phyloP scores from a whole-genome alignment of 2,329 filamentous ascomycete genomes.

The Colletotrichum tropicicola region DNA sequence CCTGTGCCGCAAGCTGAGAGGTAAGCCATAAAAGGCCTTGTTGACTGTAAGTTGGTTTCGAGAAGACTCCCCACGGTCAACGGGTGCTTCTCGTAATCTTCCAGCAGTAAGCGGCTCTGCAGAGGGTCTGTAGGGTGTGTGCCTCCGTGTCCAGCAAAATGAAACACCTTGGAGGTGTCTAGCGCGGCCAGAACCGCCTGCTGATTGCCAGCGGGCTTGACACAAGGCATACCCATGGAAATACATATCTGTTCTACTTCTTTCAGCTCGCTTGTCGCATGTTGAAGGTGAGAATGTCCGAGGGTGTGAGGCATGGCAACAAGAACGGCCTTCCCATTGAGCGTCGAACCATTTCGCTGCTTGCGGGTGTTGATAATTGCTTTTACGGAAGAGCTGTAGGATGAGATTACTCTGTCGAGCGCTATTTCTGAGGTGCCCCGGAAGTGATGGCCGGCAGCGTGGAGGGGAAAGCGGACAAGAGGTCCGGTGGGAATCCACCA shows the following conservation, averaged over 20 bases:
- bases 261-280: conserved; percentile 32
- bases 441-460: conserved; percentile 43
- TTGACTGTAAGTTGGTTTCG: conserved; percentile 29
- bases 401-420: conserved; percentile 47
- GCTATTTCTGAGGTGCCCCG: conserved; percentile 34
- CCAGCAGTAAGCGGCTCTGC: conserved; percentile 24
- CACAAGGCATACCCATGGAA: background rate
- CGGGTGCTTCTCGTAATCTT: background rate
- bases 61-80: conserved; percentile 30
- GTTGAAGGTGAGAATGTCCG: conserved; percentile 20
- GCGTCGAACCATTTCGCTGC: no score
- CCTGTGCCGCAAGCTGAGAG: conserved; percentile 48
- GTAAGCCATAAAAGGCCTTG: conserved; percentile 43
- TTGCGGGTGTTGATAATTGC: conserved; percentile 34
- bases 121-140: conserved; percentile 12
- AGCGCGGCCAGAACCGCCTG: conserved; percentile 36
- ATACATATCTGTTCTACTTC: conserved; percentile 20
- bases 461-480: conserved; percentile 41
- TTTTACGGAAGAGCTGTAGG: conserved; percentile 45
- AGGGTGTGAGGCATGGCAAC: conserved; percentile 37
- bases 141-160: conserved; percentile 51
- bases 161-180: conserved; percentile 43
- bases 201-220: conserved; percentile 22
- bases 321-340: no score
- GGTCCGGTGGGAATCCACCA: conserved; percentile 46